Base-by-base conservation (phyloP, 495 filamentous ascomycete genomes). In the Aspergillus leporis region DNA sequence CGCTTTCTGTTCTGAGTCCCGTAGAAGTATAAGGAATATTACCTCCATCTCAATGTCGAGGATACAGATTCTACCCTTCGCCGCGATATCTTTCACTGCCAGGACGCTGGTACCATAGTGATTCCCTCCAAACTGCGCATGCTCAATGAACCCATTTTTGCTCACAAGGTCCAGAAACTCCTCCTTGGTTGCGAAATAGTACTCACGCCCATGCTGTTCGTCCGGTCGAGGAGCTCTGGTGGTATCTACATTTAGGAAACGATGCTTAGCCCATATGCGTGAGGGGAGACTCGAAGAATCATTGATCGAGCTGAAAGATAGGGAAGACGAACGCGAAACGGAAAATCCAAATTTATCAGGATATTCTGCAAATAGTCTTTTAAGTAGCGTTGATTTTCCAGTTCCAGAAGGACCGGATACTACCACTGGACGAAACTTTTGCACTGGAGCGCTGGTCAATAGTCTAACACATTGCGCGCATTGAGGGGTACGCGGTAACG, bases 41-140 rank as follows among this genome's bases (percentile, higher is more conserved):
- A 84, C 85, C 85, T 97, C 92, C 87, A 97, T 93, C 81, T 97
- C 94, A 70, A 97, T 98, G 73, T 98, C 79, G 38, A 81, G 65
- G 4, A 81, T 73, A 51, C 74, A 78, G 30, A 81, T 77, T 32
- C 71, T 66, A 36, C 69, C 65, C 57, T 87, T 82, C 60, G 83
- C 82, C 6, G 83, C 81, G 61, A 94, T 85, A 57, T 90, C 82
- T 73, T 86, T 83, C 59, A 97, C 87, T 5, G 90, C 90, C 62
- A 81, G 77, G 51, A 89, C 82, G 61, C 84, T 88, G 7, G 93
- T 98, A 21, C 93, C 93, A 73, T 97, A 98, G 72, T 82, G 75
- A 74, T 97, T 97, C 18, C 85, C 85, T n/a, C 90, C 85, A 71
- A 96, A 97, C 62, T 87, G 79, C 31, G 93, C 92, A 73, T 91